These are phyloP conservation scores for Pinus albicaulis DNA, from an alignment of 75 land plant species.

Conservation along the genomic window DNA sequence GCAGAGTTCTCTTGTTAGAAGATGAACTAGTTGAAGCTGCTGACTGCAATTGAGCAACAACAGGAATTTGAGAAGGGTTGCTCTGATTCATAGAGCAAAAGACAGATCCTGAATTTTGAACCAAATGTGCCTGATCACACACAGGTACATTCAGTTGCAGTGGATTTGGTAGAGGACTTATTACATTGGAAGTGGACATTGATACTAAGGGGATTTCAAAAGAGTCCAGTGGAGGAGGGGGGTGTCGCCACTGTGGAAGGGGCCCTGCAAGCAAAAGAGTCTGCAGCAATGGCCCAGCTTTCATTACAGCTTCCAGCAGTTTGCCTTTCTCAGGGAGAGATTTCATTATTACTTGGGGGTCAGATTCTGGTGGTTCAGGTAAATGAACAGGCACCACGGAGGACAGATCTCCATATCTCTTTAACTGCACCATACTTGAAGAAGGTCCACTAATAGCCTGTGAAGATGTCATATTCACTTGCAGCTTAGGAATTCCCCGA, in stretches of 20 bases:
- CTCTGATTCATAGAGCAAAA: constrained; percentile 5
- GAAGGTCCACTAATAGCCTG: constrained; percentile 8
- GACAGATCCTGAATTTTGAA: constrained; percentile 5
- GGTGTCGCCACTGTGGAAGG: constrained; percentile 85
- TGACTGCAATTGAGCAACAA: background rate
- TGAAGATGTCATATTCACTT: background rate
- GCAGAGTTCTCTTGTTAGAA: constrained; percentile 10
- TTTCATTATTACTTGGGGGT: constrained; percentile 42
- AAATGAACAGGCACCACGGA: constrained; percentile 22
- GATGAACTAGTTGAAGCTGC: constrained; percentile 10
- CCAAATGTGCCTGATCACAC: background rate
- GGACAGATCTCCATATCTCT: constrained; percentile 12
- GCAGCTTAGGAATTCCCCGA: background rate
- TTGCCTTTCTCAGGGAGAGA: constrained; percentile 81
- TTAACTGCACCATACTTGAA: constrained; percentile 6
- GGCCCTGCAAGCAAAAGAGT: constrained; percentile 82
- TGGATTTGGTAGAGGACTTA: constrained; percentile 7
- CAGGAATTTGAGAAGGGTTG: constrained; percentile 2
- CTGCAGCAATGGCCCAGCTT: constrained; percentile 84
- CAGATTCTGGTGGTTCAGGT: constrained; percentile 45
- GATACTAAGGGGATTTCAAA: constrained; percentile 60
- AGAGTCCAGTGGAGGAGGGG: constrained; percentile 64
- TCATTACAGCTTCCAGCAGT: constrained; percentile 76
- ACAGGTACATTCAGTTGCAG: background rate
- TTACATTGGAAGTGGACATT: constrained; percentile 17